Conservation (phyloP, 257 asterid species). For the Capsicum rhomboideum region DNA sequence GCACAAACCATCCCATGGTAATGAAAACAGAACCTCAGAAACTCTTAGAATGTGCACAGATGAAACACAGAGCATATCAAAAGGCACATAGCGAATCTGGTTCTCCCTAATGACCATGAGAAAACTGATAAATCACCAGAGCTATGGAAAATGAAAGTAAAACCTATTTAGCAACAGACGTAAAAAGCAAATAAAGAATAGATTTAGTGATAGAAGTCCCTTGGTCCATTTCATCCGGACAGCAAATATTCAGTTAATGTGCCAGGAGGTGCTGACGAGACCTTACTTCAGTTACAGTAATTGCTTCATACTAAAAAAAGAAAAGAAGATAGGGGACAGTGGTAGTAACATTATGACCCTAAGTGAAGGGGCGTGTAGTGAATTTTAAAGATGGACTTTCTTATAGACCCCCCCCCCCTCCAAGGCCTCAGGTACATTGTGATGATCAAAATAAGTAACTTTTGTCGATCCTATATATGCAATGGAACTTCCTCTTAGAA, state of each 20-base stretch:
- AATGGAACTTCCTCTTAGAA: not conserved
- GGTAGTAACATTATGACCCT: not conserved
- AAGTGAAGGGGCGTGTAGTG: not conserved
- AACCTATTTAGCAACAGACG: not conserved
- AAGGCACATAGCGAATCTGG: not conserved
- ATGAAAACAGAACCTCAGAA: not conserved
- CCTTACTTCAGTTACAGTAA: not conserved
- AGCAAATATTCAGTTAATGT: not conserved
- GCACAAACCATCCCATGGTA: not conserved
- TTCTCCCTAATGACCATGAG: no score
- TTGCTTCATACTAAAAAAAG: not conserved
- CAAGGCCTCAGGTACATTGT: not conserved
- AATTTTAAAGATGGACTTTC: not conserved
- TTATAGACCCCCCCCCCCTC: no score
- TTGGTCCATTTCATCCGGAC: not conserved
- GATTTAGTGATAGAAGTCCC: not conserved
- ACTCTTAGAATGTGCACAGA: not conserved
- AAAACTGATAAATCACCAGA: not conserved
- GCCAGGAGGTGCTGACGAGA: not conserved
- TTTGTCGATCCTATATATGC: no score
- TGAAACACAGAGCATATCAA: not conserved
- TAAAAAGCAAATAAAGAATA: not conserved
- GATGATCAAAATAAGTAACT: not conserved
- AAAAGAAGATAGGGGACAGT: not conserved
- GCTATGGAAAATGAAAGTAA: not conserved